Base-by-base conservation (phyloP, 768 basidiomycete genomes). In the Tricholoma bakamatsutake region DNA sequence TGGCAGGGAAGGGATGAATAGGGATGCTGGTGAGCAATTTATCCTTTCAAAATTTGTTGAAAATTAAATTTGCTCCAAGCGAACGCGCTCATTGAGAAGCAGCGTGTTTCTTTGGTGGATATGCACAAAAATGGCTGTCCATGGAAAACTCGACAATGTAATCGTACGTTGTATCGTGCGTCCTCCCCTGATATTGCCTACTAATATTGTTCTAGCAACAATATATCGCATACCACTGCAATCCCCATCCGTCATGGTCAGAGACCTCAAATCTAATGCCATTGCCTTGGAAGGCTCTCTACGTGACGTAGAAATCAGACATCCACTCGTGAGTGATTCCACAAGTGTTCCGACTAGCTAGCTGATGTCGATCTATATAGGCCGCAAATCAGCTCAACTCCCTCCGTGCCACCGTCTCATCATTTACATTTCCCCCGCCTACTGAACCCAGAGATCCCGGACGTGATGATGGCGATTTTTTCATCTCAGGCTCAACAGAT, bases 91-190 rank as follows among this genome's bases (percentile, higher is more conserved):
- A 72, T 90, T 35, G 88, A 90, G 66, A 91, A 86, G 61, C 91
- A 93, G 66, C 80, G 80, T 12, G 58, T 63, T 3, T 80, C 81
- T 42, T 71, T 93, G 4, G 80, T 91, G 1, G 79, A 81, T 4
- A 78, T 79, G 64, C 91, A 93, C 66, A 91, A 91, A 67, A 77
- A 83, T 45, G 87, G 88, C 0, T 93, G 91, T 64, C 90, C 91
- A 2, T 93, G 91, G 91, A 88, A 81, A 67, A 74, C 78, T 50
- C 80, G 82, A 54, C 91, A 93, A 66, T 92, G 90, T 61, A 88
- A 91, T 67, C 72, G 90, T 93, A 63, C 58, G 82, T 67, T 34
- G 31, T 42, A 30, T 57, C 2, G 43, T 13, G 13, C 55, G 37
- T 6, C 51, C 12, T 59, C 28, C 28, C 12, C 42, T 31, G 11